A percentile compares a stretch with the other conserved stretches of the same genome.
Conservation (phyloP, 306 rosid species). For the Begonia peltatifolia region DNA sequence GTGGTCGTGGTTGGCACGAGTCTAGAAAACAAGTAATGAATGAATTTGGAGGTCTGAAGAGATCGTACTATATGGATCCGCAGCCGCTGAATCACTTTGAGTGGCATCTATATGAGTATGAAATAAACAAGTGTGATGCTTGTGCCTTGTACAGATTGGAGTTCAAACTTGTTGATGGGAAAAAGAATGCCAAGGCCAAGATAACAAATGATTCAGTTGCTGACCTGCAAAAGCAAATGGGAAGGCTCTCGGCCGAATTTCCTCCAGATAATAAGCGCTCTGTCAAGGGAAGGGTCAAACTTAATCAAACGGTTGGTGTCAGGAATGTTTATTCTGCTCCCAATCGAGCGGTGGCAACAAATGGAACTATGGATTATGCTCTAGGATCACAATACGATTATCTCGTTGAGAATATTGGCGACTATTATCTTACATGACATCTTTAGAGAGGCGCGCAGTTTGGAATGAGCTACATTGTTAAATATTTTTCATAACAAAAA, state of each 20-base stretch:
- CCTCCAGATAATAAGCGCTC: constrained; percentile 61
- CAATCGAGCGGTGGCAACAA: constrained; percentile 34
- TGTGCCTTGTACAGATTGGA: constrained; percentile 92
- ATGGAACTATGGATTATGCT: constrained; percentile 50
- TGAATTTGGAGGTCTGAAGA: constrained; percentile 86
- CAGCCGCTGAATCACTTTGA: constrained; percentile 80
- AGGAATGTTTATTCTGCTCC: constrained; percentile 50
- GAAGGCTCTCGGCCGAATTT: constrained; percentile 90
- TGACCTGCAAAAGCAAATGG: constrained; percentile 98
- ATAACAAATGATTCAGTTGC: constrained; percentile 67
- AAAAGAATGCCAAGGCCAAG: constrained; percentile 68
- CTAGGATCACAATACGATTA: constrained; percentile 57
- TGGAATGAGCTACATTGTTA: no score
- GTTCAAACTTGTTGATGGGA: constrained; percentile 88
- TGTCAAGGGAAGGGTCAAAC: constrained; percentile 62
- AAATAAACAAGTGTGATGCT: constrained; percentile 82
- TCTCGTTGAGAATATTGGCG: constrained; percentile 46
- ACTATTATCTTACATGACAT: constrained; percentile 50
- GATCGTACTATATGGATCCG: constrained; percentile 98
- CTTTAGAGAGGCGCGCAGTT: constrained; percentile 16
- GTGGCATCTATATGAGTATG: constrained; percentile 98
- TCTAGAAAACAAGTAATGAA: constrained; percentile 97
- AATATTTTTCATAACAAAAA: no score
- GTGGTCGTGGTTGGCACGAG: constrained; percentile 99
- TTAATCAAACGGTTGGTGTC: constrained; percentile 42